Conservation (phyloP, 148 eudicot genomes). For the Selenicereus undatus region DNA sequence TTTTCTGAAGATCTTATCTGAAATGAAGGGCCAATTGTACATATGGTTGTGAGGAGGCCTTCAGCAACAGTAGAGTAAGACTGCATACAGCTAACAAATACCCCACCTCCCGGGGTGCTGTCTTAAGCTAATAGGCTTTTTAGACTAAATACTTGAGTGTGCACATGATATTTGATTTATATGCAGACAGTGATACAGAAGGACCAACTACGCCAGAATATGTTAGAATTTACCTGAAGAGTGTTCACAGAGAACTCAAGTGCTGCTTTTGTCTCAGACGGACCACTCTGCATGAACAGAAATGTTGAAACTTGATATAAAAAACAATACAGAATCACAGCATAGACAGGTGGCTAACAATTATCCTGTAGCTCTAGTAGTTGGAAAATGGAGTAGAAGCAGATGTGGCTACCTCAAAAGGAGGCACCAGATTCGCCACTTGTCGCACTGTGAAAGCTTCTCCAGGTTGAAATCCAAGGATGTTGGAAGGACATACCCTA, state of each 20-base stretch:
- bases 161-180: no score
- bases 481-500: slow-evolving; percentile 84
- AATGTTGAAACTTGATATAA: not conserved
- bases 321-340: not conserved
- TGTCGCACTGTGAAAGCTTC: slow-evolving; percentile 86
- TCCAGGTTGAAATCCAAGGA: slow-evolving; percentile 88
- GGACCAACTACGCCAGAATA: no score
- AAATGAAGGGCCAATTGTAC: not conserved
- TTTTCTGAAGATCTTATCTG: no score
- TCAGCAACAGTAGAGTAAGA: no score
- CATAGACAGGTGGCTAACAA: not conserved
- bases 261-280: slow-evolving; percentile 92
- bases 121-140: no score
- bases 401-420: slow-evolving; percentile 55
- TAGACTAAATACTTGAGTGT: no score
- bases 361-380: not conserved
- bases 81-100: no score
- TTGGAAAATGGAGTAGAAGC: not conserved
- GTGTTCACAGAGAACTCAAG: slow-evolving; percentile 88
- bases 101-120: no score
- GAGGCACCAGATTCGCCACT: slow-evolving; percentile 91
- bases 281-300: slow-evolving; percentile 61
- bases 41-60: no score
- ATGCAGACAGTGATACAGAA: no score
- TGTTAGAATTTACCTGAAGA: slow-evolving; percentile 54